Conservation (phyloP, 2,329 filamentous ascomycete genomes). For the Moelleriella libera region DNA sequence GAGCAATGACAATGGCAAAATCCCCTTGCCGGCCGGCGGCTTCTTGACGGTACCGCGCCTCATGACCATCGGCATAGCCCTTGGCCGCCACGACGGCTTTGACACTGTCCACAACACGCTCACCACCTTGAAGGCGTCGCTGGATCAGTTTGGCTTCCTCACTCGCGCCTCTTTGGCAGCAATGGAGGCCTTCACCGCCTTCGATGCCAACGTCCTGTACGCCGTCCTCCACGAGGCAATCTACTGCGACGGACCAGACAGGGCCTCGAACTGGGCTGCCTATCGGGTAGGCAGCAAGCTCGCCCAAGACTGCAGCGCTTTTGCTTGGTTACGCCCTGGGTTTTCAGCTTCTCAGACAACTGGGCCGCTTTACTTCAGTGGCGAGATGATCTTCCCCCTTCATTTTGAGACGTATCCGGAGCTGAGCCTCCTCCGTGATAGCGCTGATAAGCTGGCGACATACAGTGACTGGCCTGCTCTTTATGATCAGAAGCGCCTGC, state of each 20-base stretch:
- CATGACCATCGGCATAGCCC: conserved; percentile 60
- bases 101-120: conserved; percentile 64
- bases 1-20: conserved; percentile 30
- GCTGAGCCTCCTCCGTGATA: conserved; percentile 51
- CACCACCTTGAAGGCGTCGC: conserved; percentile 54
- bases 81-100: conserved; percentile 68
- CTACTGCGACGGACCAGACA: conserved; percentile 57
- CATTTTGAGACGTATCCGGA: conserved; percentile 74
- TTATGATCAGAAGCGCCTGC: conserved; percentile 62
- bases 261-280: conserved; percentile 63
- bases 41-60: conserved; percentile 60
- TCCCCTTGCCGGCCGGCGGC: conserved; percentile 59
- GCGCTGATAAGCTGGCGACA: conserved; percentile 56
- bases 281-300: conserved; percentile 39
- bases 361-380: conserved; percentile 62
- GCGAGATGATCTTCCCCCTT: conserved; percentile 84
- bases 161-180: conserved; percentile 55
- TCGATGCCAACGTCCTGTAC: conserved; percentile 71
- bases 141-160: conserved; percentile 63
- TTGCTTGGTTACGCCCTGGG: conserved; percentile 32
- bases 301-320: conserved; percentile 21
- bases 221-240: conserved; percentile 77
- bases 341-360: conserved; percentile 11
- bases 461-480: conserved; percentile 58
- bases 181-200: conserved; percentile 53